Evolutionary conservation across 495 filamentous ascomycete genomes (phyloP).

Genomic region (Pseudoneurospora amorphoporcata): DNA sequence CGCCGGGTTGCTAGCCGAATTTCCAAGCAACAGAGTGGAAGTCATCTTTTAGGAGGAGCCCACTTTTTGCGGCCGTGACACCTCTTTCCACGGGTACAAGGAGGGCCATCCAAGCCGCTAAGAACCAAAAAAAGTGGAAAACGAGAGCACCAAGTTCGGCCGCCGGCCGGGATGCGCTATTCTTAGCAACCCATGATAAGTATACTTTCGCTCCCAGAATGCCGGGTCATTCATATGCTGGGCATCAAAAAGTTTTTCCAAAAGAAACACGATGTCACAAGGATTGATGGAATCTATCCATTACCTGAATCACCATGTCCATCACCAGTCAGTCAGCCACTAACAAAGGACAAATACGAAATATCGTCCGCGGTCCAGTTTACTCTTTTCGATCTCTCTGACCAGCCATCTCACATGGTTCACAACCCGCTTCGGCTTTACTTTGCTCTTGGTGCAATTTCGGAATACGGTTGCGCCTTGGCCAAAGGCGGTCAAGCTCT

Average conservation of each 20-base stretch:
- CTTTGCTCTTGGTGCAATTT: not conserved
- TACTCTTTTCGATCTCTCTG: not conserved
- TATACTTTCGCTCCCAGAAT: not conserved
- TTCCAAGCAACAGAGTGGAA: not conserved
- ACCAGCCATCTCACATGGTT: not conserved
- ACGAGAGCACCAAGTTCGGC: not conserved
- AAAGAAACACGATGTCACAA: not conserved
- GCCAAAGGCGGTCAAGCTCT: not conserved
- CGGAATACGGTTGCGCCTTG: not conserved
- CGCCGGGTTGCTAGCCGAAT: not conserved
- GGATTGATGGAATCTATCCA: not conserved
- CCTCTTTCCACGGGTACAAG: not conserved
- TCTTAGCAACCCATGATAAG: not conserved
- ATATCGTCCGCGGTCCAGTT: not conserved
- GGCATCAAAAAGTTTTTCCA: not conserved
- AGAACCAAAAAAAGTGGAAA: not conserved
- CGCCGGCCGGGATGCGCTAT: not conserved
- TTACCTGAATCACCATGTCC: not conserved
- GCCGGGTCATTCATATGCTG: not conserved
- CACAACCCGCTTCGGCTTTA: not conserved
- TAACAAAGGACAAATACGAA: not conserved
- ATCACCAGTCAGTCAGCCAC: not conserved
- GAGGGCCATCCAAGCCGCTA: not conserved
- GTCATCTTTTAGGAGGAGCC: not conserved
- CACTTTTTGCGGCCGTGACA: slow-evolving; percentile 16